phyloP scores from a whole-genome alignment of 208 protist genomes.

The Crithidia brevicula region DNA sequence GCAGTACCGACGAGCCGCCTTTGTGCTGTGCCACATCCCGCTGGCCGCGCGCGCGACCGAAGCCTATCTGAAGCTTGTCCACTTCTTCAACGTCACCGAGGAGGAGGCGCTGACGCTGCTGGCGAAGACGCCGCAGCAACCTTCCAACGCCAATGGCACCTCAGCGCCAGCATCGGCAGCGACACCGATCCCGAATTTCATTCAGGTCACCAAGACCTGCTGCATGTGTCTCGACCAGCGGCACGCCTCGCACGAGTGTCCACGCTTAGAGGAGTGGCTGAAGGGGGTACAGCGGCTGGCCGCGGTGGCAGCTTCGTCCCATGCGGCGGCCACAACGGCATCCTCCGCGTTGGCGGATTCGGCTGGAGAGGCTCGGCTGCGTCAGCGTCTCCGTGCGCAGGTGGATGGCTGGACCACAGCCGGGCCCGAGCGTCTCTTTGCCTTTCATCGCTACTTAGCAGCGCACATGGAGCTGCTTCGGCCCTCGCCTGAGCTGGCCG shows the following conservation, averaged over 20 bases:
- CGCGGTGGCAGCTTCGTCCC: not conserved
- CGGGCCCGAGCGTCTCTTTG: conserved; percentile 78
- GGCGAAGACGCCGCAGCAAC: not conserved
- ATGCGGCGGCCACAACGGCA: not conserved
- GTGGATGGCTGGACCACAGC: conserved; percentile 84
- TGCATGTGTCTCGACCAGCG: conserved; percentile 90
- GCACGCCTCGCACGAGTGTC: conserved; percentile 80
- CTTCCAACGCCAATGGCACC: not conserved
- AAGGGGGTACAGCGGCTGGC: conserved; percentile 42
- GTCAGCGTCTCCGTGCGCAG: conserved; percentile 62
- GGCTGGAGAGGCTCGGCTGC: conserved; percentile 22
- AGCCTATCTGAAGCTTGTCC: conserved; percentile 55
- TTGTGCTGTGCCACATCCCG: conserved; percentile 88
- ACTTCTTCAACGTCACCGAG: conserved; percentile 73
- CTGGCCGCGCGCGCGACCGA: conserved; percentile 52
- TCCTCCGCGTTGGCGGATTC: conserved; percentile 12
- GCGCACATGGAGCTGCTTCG: conserved; percentile 52
- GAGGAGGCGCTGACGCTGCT: conserved; percentile 73
- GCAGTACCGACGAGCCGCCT: conserved; percentile 82
- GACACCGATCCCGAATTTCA: conserved; percentile 55
- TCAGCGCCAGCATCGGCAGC: not conserved
- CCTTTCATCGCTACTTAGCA: conserved; percentile 81
- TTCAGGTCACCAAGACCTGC: conserved; percentile 85
- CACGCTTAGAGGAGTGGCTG: conserved; percentile 67
- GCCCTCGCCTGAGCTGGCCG: not conserved